A percentile compares a stretch with the other conserved stretches of the same genome.
Conservation (phyloP, 1,139 yeast species). For the Magnusiomyces magnusii region DNA sequence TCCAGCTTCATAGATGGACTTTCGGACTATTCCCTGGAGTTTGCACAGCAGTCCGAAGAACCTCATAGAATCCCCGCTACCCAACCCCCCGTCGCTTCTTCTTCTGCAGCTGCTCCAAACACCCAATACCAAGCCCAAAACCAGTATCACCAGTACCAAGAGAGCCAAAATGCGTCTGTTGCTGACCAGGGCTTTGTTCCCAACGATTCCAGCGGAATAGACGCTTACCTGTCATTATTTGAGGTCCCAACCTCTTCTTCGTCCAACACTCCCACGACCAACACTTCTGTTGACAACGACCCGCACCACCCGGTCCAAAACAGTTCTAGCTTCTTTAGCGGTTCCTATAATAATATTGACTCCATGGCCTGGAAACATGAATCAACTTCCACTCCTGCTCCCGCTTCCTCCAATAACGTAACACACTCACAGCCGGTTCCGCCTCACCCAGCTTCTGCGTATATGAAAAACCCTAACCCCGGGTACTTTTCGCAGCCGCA, state of each 20-base stretch:
- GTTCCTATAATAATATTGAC: not conserved
- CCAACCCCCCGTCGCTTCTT: not conserved
- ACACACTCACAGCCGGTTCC: not conserved
- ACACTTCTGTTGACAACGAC: not conserved
- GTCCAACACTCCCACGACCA: not conserved
- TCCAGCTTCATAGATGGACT: not conserved
- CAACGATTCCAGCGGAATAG: not conserved
- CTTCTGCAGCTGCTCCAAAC: not conserved
- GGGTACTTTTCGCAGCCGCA: not conserved
- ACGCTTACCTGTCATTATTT: not conserved
- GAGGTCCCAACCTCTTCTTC: not conserved
- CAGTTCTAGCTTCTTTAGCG: not conserved
- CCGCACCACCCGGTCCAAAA: not conserved
- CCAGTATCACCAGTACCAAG: not conserved
- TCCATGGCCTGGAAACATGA: not conserved
- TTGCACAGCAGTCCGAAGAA: not conserved
- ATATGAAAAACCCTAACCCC: not conserved
- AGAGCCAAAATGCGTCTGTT: not conserved
- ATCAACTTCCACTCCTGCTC: not conserved
- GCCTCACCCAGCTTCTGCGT: not conserved
- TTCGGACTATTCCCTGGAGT: not conserved
- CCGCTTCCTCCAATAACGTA: not conserved
- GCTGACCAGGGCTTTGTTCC: not conserved
- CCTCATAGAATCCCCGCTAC: not conserved
- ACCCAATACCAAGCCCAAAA: not conserved